Base-by-base conservation (phyloP, 75 land plant genomes). In the Pinus taeda region DNA sequence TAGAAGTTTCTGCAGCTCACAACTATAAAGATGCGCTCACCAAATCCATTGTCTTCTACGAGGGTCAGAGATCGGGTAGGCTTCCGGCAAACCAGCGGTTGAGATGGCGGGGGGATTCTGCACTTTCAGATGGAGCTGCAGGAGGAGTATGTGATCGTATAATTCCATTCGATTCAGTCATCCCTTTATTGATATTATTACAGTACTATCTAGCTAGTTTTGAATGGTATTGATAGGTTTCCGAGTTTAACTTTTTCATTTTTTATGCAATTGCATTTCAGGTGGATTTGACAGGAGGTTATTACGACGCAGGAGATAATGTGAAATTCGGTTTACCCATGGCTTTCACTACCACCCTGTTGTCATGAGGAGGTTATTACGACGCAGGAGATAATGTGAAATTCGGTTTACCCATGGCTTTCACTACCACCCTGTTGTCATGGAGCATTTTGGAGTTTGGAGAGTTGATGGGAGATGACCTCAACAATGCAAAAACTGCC, bases 261-360 rank as follows among this genome's bases (percentile, higher is more conserved):
- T 9, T 2, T 0, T 49, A 9, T 49, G 11, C 8, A 11, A 49
- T 49, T 8, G 12, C 55, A 49, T 49, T 49, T 2, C 55, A 49
- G 55, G 82, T 91, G 77, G 92, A 96, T 79, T 84, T 96, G 12
- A 93, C 90, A 3, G 98, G 98, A 71, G 98, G 98, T 2, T 93
- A 96, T 78, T 91, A 96, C 74, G 98, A 96, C 67, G 98, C 98
- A 0, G 97, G 98, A 0, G 98, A 95, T 80, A 83, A 93, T 75
- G 96, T 95, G 29, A 95, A 95, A 57, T 95, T 93, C 62, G 91
- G 91, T 5, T 75, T 95, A 0, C 96, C 96, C n/a, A 90, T 95
- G 96, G 98, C 98, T 6, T 95, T 91, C 83, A 96, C 98, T 6
- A 76, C 92, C 37, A 93, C 94, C 24, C 88, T 92, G 92, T 91